Conservation (phyloP, 306 rosid species). For the Cajanus cajan region DNA sequence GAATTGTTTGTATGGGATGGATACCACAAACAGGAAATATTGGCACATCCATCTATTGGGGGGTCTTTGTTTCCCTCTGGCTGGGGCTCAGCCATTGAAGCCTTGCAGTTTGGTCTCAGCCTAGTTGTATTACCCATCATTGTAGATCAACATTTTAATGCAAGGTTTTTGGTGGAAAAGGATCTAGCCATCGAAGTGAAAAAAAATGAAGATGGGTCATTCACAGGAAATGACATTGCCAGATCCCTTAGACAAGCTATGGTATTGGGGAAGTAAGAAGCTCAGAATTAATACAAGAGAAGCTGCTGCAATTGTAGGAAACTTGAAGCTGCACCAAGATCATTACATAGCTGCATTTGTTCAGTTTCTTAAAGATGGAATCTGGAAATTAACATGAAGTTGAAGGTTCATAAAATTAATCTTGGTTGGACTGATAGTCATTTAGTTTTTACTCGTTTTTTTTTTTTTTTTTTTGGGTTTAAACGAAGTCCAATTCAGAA, state of each 20-base stretch:
- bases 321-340: slow-evolving; percentile 32
- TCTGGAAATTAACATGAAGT: not conserved
- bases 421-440: too few species aligned
- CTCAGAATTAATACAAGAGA: slow-evolving; percentile 34
- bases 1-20: slow-evolving; percentile 39
- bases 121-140: slow-evolving; percentile 41
- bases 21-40: slow-evolving; percentile 41
- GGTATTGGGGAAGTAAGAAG: slow-evolving; percentile 40
- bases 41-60: slow-evolving; percentile 43
- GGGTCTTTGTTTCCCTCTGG: slow-evolving; percentile 48
- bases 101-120: slow-evolving; percentile 38
- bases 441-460: too few species aligned
- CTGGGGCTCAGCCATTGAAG: slow-evolving; percentile 49
- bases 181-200: slow-evolving; percentile 38
- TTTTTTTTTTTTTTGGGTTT: too few species aligned
- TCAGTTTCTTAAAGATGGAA: slow-evolving; percentile 22
- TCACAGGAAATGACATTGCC: slow-evolving; percentile 36
- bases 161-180: slow-evolving; percentile 40
- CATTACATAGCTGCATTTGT: slow-evolving; percentile 3
- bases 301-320: slow-evolving; percentile 18
- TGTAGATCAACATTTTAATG: slow-evolving; percentile 42
- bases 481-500: too few species aligned
- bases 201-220: slow-evolving; percentile 40
- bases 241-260: slow-evolving; percentile 27
- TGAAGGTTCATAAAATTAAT: not conserved